Evolutionary conservation across 441 rosid species (phyloP).

Genomic region (Syzygium malaccense): DNA sequence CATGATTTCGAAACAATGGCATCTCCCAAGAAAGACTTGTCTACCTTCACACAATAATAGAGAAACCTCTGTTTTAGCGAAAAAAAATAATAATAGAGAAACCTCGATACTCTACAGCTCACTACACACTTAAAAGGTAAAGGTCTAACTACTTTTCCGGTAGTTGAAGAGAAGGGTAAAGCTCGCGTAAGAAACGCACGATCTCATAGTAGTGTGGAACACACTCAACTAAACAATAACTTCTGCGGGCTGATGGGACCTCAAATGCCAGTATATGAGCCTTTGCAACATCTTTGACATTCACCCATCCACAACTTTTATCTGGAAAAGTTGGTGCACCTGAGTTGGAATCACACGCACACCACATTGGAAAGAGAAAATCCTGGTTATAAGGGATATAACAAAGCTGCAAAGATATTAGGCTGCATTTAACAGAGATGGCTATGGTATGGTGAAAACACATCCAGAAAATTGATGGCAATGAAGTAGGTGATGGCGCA

Average conservation of each 20-base stretch:
- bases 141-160: constrained; percentile 34
- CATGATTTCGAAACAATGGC: background rate
- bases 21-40: background rate
- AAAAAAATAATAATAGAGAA: too few species aligned
- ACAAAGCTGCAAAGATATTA: background rate
- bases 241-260: constrained; percentile 66
- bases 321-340: constrained; percentile 62
- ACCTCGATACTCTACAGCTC: background rate
- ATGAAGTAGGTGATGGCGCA: background rate
- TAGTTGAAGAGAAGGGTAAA: constrained; percentile 60
- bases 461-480: background rate
- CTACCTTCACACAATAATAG: background rate
- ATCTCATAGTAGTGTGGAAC: constrained; percentile 60
- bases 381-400: background rate
- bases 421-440: background rate
- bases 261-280: constrained; percentile 81
- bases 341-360: constrained; percentile 8
- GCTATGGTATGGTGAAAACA: background rate
- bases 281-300: constrained; percentile 77
- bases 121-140: background rate
- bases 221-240: constrained; percentile 72
- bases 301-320: constrained; percentile 57
- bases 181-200: constrained; percentile 32
- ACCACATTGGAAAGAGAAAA: background rate
- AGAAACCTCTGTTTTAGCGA: too few species aligned